Base-by-base conservation (phyloP, 768 basidiomycete species). In the Imleria badia region DNA sequence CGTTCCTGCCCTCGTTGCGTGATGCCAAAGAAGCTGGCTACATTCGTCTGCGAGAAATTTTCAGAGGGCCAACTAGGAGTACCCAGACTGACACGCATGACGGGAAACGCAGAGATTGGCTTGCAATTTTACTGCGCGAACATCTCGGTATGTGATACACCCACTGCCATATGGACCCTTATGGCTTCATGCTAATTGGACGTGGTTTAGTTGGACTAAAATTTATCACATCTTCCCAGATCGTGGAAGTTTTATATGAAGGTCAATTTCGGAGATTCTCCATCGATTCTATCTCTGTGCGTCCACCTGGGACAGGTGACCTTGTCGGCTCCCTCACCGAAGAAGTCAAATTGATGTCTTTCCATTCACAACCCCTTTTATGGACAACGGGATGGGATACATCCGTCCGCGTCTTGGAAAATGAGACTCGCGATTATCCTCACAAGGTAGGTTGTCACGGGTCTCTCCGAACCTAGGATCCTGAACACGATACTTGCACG, bases 351-450 rank as follows among this genome's bases (percentile, higher is more conserved):
- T 68, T 69, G 1, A 68, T 91, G 34, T 78, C 78, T 23, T 58
- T 88, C 22, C 62, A 68, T 48, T 45, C 74, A 17, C 45, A 64
- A 12, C 66, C 75, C 6, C 71, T 70, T 54, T 67, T 89, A 35
- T 91, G 86, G 85, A 77, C 75, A 5, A 78, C 81, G 17, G 78
- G 77, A 44, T 93, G 90, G 91, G 85, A 91, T 62, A 82, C 84
- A 8, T 68, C 66, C 14, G 79, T 91, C 19, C 59, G 72, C 26
- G 73, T 85, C 44, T 57, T 68, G 45, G 72, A 69, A 43, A 72
- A 68, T 29, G 56, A 53, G 23, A 46, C 54, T 34, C 56, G 59
- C 33, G 59, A 59, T 29, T 54, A 62, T 56, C 56, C 61, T 44
- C 73, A 74, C 62, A 77, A 74, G 75, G 71, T 66, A 44, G 51